Evolutionary conservation across 129 eudicot genomes (phyloP).

Genomic region (Helianthus annuus): HanXRQr2.0-SUNRISE NC_035438.2:30804365-30804864

Average conservation of each 20-base stretch:
- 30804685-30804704: not conserved
- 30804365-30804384: not conserved
- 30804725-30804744: not conserved
- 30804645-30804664: constrained; percentile 36
- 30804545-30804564: constrained; percentile 96
- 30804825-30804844: constrained; percentile 91
- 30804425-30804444: constrained; percentile 11
- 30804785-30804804: constrained; percentile 98
- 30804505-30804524: constrained; percentile 99
- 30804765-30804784: not conserved
- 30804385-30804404: not conserved
- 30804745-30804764: not conserved
- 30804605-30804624: constrained; percentile 95
- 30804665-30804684: not conserved
- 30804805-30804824: constrained; percentile 87
- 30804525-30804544: constrained; percentile 97
- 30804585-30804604: constrained; percentile 97
- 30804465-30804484: constrained; percentile 90
- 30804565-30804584: constrained; percentile 97
- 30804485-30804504: constrained; percentile 98
- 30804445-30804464: constrained; percentile 98
- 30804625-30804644: constrained; percentile 95
- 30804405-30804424: not conserved
- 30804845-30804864: constrained; percentile 98
- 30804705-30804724: constrained; percentile 7